Percentiles rank a stretch among this genome's conserved stretches.
Conservation (phyloP, 257 asterid species). For the Perilla frutescens region DNA sequence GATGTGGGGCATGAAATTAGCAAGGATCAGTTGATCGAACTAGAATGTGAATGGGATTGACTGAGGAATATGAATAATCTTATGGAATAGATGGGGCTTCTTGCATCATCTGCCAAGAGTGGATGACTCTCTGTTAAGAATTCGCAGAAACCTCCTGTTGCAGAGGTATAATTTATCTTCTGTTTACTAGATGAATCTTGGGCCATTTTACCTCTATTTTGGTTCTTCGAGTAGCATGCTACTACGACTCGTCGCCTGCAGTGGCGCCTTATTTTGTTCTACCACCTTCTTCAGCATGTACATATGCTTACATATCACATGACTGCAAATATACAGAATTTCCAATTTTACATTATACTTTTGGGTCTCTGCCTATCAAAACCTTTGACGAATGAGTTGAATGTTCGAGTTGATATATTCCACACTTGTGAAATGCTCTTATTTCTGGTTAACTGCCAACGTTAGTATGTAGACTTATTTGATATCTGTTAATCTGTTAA, state of each 20-base stretch:
- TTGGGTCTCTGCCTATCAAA: not conserved
- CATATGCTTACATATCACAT: slow-evolving; percentile 10
- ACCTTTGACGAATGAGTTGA: not conserved
- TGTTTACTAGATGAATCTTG: not conserved
- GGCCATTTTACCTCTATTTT: not conserved
- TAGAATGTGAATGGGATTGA: slow-evolving; percentile 60
- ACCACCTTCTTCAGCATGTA: not conserved
- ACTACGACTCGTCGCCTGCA: not conserved
- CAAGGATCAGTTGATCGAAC: slow-evolving; percentile 40
- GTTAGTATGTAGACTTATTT: not conserved
- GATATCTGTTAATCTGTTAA: not conserved
- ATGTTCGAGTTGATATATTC: not conserved
- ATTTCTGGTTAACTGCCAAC: not conserved
- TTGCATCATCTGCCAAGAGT: slow-evolving; percentile 53
- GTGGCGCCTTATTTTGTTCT: slow-evolving; percentile 4
- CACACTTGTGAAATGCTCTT: slow-evolving; percentile 1
- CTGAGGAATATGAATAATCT: slow-evolving; percentile 55
- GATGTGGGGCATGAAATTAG: slow-evolving; percentile 33
- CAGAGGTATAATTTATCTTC: slow-evolving; percentile 31
- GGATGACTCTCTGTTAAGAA: slow-evolving; percentile 34
- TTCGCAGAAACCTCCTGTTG: slow-evolving; percentile 5
- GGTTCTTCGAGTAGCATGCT: not conserved
- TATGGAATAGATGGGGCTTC: slow-evolving; percentile 76
- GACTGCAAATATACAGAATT: not conserved
- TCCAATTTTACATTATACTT: not conserved